Evolutionary conservation across 805 yeast species (phyloP).

Genomic region (Suhomyces xylopsoci): DNA sequence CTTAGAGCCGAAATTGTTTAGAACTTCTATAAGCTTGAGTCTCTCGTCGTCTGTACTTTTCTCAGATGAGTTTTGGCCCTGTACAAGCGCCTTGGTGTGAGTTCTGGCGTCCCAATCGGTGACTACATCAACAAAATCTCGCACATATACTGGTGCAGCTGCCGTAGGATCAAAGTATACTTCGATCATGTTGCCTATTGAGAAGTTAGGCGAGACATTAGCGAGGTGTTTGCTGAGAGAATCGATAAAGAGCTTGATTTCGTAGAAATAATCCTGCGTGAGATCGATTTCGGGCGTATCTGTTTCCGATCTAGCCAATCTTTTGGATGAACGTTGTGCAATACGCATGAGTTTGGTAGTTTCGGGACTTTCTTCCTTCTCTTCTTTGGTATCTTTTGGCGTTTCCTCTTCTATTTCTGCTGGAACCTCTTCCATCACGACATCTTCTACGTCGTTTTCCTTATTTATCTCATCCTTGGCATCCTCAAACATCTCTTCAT

Average conservation of each 20-base stretch:
- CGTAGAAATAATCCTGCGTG: conserved; percentile 22
- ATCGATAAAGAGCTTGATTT: conserved; percentile 24
- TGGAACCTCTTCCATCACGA: conserved; percentile 11
- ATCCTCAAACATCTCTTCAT: not conserved
- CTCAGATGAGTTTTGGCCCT: conserved; percentile 6
- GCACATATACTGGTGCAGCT: not conserved
- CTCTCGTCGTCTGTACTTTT: conserved; percentile 26
- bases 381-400: not conserved
- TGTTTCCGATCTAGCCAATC: conserved; percentile 27
- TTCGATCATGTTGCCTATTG: conserved; percentile 1
- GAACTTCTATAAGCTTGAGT: conserved; percentile 32
- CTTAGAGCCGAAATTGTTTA: conserved; percentile 26
- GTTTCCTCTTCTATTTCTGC: conserved; percentile 11
- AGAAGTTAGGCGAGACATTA: not conserved
- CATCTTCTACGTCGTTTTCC: conserved; percentile 1
- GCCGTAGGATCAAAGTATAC: conserved; percentile 10
- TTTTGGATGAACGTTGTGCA: conserved; percentile 20
- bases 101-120: conserved; percentile 26
- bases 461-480: conserved; percentile 2
- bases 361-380: not conserved
- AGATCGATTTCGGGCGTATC: conserved; percentile 22
- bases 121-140: conserved; percentile 21
- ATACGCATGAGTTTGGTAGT: not conserved
- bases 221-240: conserved; percentile 17
- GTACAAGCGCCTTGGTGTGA: conserved; percentile 15